These are phyloP conservation scores for Silene uniflora DNA, from an alignment of 148 eudicot genomes.

Conservation along the genomic window DNA sequence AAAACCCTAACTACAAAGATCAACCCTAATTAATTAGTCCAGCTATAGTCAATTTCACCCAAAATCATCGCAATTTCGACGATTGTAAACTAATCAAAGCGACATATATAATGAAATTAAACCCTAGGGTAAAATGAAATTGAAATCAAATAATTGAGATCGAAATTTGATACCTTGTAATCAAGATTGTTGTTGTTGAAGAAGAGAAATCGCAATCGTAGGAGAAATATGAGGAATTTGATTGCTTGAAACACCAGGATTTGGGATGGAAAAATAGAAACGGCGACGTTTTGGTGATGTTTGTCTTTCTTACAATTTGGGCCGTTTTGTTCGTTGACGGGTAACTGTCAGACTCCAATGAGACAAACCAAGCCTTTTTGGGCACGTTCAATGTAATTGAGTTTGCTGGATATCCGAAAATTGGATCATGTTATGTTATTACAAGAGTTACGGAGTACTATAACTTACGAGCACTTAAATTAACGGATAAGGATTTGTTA, in stretches of 20 bases:
- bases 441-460: too few species aligned
- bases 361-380: too few species aligned
- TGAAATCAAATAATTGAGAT: background rate
- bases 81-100: background rate
- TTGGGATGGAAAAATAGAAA: background rate
- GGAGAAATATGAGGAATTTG: background rate
- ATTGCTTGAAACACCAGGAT: background rate
- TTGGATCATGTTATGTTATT: too few species aligned
- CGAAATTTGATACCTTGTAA: background rate
- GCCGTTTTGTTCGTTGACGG: background rate
- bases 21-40: background rate
- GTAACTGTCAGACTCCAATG: background rate
- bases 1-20: background rate
- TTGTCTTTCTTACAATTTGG: background rate
- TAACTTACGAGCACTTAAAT: too few species aligned
- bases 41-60: background rate
- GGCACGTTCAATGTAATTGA: too few species aligned
- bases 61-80: background rate
- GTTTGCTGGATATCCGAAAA: too few species aligned
- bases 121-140: too few species aligned
- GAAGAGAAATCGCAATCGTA: background rate
- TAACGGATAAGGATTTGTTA: too few species aligned
- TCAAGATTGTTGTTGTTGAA: background rate
- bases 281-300: background rate
- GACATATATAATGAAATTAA: background rate